phyloP scores from a whole-genome alignment of 257 asterid genomes.

The Solanum pimpinellifolium region DNA sequence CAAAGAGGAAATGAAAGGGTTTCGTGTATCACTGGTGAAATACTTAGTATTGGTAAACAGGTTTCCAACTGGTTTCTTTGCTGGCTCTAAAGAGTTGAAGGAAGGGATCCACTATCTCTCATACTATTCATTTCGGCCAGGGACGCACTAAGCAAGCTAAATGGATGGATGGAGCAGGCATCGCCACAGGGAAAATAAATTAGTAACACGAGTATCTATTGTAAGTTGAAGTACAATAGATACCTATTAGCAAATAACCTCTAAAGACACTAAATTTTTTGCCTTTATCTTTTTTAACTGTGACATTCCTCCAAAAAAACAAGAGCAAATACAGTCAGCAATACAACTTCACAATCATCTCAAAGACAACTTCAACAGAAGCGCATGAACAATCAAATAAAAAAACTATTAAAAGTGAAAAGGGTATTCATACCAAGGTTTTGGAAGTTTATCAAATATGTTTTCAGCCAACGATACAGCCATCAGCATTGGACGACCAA shows the following conservation, averaged over 20 bases:
- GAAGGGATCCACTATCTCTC: neutral
- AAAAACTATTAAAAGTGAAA: neutral
- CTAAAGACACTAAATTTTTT: neutral
- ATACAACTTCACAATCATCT: neutral
- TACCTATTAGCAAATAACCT: neutral
- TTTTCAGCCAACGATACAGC: slow-evolving; percentile 52
- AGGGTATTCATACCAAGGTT: slow-evolving; percentile 55
- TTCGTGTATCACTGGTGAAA: neutral
- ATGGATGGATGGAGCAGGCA: neutral
- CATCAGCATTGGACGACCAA: slow-evolving; percentile 88
- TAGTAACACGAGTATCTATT: neutral
- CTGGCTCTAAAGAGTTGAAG: neutral
- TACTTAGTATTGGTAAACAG: neutral
- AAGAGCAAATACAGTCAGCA: neutral
- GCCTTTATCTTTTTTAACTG: neutral
- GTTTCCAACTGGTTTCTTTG: neutral
- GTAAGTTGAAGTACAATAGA: neutral
- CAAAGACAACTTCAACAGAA: neutral
- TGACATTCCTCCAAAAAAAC: neutral
- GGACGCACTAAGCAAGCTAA: neutral
- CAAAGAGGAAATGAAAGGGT: neutral
- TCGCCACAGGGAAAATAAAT: neutral
- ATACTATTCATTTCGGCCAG: neutral
- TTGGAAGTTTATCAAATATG: slow-evolving; percentile 85
- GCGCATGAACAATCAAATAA: neutral